Evolutionary conservation across 805 yeast genomes (phyloP).

Genomic region (Yarrowia sp.): DNA sequence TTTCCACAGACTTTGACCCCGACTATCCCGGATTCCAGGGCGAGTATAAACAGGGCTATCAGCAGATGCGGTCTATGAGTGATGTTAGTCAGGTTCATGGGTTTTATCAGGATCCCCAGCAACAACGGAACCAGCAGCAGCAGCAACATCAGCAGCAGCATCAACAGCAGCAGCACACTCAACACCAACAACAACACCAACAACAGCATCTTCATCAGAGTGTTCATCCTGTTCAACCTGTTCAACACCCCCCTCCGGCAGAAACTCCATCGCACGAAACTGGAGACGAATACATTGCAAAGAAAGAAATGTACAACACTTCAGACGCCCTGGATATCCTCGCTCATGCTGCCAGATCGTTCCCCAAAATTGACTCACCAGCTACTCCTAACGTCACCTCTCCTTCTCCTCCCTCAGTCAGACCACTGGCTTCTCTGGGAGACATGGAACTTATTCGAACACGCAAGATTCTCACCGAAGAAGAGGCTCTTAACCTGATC

Average conservation of each 20-base stretch:
- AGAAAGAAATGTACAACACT: constrained; percentile 38
- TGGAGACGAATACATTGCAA: constrained; percentile 30
- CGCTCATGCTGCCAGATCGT: constrained; percentile 39
- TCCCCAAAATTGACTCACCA: constrained; percentile 37
- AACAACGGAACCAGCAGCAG: background rate
- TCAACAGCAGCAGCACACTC: background rate
- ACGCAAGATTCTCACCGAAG: constrained; percentile 55
- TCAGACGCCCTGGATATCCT: constrained; percentile 42
- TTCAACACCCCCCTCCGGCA: background rate
- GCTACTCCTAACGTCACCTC: background rate
- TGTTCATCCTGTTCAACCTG: background rate
- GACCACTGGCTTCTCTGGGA: constrained; percentile 37
- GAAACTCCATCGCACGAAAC: background rate
- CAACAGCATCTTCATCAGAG: background rate
- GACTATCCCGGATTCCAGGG: constrained; percentile 1
- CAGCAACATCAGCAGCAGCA: background rate
- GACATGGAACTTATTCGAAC: constrained; percentile 60
- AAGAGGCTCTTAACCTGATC: constrained; percentile 36
- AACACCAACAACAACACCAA: background rate
- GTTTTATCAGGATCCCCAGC: background rate
- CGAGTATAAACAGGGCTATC: background rate
- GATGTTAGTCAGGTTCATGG: background rate
- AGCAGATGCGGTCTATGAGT: background rate
- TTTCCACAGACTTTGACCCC: background rate
- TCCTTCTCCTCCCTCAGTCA: background rate